A percentile compares a stretch with the other conserved stretches of the same genome.
phyloP scores from a whole-genome alignment of 306 rosid species.

The Dalbergia cochinchinensis region DNA sequence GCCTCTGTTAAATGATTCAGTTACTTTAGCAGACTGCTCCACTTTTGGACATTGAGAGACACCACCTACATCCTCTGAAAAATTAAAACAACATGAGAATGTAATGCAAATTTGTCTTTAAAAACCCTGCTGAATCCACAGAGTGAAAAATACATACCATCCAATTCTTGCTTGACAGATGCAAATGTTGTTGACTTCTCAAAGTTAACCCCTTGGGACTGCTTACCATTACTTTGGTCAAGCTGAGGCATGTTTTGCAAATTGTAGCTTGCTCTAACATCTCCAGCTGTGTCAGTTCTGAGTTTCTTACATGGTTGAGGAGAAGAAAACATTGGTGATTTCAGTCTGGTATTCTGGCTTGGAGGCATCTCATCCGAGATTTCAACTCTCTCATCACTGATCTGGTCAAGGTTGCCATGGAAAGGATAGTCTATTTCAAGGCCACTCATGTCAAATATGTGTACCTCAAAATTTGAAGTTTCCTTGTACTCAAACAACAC shows the following conservation, averaged over 20 bases:
- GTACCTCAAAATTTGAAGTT: not conserved
- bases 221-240: conserved; percentile 3
- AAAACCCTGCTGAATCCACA: no score
- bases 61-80: conserved; percentile 1
- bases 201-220: not conserved
- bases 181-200: not conserved
- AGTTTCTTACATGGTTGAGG: not conserved
- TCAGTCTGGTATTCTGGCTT: not conserved
- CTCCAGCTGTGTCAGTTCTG: not conserved
- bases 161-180: not conserved
- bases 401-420: not conserved
- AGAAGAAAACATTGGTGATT: not conserved
- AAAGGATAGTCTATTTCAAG: conserved; percentile 25
- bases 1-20: not conserved
- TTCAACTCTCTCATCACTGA: not conserved
- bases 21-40: not conserved
- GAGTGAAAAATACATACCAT: not conserved
- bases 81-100: not conserved
- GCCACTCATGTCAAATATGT: conserved; percentile 21
- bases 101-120: no score
- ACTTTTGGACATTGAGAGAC: not conserved
- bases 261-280: conserved; percentile 20
- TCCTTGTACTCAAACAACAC: not conserved
- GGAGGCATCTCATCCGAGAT: conserved; percentile 1
- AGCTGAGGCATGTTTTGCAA: not conserved